Evolutionary conservation across 768 basidiomycete species (phyloP).

Genomic region (Imleria badia): DNA sequence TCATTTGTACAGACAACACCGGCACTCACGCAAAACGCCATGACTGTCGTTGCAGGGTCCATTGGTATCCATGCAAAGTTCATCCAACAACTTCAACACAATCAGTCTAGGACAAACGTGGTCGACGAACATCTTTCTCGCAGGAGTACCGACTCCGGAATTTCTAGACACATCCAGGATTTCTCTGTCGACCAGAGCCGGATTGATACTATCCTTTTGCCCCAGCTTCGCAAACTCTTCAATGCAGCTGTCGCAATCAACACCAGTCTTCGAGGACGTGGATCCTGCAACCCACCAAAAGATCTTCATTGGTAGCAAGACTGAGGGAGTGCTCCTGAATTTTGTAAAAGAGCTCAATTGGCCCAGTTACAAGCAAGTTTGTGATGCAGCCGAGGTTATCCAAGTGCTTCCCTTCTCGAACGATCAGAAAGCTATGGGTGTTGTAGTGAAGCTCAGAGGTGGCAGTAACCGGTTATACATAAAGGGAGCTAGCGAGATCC

Average conservation of each 20-base stretch:
- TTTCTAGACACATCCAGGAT: constrained; percentile 55
- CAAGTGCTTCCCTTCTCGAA: constrained; percentile 95
- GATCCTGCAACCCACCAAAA: constrained; percentile 57
- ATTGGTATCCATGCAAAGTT: constrained; percentile 95
- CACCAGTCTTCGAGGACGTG: constrained; percentile 89
- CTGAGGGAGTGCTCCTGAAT: constrained; percentile 88
- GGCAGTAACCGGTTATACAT: constrained; percentile 69
- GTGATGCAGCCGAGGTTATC: constrained; percentile 61
- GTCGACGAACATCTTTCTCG: constrained; percentile 44
- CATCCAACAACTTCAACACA: constrained; percentile 72
- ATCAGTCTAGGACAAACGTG: constrained; percentile 69
- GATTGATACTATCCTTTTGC: constrained; percentile 63
- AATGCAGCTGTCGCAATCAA: constrained; percentile 89
- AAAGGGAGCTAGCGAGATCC: constrained; percentile 94
- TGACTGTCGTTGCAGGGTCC: constrained; percentile 96
- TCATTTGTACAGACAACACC: constrained; percentile 95
- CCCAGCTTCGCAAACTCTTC: constrained; percentile 61
- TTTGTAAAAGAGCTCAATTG: constrained; percentile 83
- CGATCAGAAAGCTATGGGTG: constrained; percentile 93
- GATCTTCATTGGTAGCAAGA: constrained; percentile 89
- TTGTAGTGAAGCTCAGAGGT: constrained; percentile 61
- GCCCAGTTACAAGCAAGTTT: constrained; percentile 64
- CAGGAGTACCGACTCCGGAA: constrained; percentile 30
- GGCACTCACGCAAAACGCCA: constrained; percentile 94
- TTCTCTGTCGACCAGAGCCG: constrained; percentile 83